These are phyloP conservation scores for Phaeosphaeria sp. DNA, from an alignment of 2,329 filamentous ascomycete genomes.

Conservation along the genomic window DNA sequence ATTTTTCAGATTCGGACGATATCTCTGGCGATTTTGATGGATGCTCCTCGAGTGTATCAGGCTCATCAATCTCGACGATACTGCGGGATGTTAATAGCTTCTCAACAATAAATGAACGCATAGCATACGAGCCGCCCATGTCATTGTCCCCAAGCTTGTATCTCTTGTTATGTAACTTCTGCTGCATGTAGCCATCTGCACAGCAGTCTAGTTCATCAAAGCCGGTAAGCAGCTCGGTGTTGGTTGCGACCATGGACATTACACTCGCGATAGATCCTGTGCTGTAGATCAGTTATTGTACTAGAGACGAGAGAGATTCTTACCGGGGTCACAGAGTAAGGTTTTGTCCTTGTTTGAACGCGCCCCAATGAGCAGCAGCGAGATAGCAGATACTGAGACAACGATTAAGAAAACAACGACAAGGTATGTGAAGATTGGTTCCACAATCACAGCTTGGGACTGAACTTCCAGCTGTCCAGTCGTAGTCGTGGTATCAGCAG, in stretches of 20 bases:
- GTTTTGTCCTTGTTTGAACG: background rate
- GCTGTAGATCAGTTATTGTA: background rate
- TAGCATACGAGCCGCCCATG: background rate
- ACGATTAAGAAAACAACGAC: slow-evolving; percentile 40
- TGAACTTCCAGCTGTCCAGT: slow-evolving; percentile 23
- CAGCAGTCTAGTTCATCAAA: slow-evolving; percentile 27
- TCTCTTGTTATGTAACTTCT: slow-evolving; percentile 12
- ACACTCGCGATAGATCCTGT: slow-evolving; percentile 35
- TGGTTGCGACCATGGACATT: slow-evolving; percentile 39
- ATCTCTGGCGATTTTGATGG: too few species aligned
- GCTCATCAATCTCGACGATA: too few species aligned
- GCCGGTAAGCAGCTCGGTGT: slow-evolving; percentile 13
- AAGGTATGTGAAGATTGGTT: slow-evolving; percentile 46
- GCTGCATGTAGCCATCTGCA: slow-evolving; percentile 16
- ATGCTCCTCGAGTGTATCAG: too few species aligned
- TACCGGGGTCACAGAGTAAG: background rate
- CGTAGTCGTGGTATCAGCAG: slow-evolving; percentile 3
- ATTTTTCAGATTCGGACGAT: too few species aligned
- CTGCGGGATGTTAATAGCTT: too few species aligned
- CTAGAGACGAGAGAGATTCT: background rate
- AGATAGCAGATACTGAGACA: slow-evolving; percentile 20
- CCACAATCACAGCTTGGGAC: slow-evolving; percentile 43
- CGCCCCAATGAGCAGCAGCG: too few species aligned
- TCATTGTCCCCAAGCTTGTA: background rate
- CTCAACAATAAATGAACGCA: too few species aligned